Base-by-base conservation (phyloP, 257 asterid species). In the Eucommia ulmoides region DNA sequence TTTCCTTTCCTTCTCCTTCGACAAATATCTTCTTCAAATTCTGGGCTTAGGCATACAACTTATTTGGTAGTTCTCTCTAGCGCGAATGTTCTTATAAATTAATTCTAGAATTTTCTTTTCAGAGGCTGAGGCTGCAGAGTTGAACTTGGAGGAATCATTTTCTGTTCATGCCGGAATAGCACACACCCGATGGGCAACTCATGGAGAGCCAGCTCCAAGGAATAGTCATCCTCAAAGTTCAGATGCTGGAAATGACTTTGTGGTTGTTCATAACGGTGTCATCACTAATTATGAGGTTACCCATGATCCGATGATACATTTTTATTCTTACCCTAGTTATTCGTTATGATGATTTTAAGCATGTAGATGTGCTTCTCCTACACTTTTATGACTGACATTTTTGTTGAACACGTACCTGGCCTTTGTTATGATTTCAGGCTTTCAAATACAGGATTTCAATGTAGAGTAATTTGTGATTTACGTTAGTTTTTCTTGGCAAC, bases 131-230 rank as follows among this genome's bases (percentile, higher is more conserved):
- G 78, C 77, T 50, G 80, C 84, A 2, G 75, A 81, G 53, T 68
- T 91, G 59, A 81, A 86, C 61, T 68, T 91, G 72, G 93, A 86
- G 64, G 93, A 86, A 78, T 74, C 95, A 25, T 91, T 80, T 66
- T 59, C 73, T 33, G 60, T 56, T 70, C 99, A 91, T 60, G 94
- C 94, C 63, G 99, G 99, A 49, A 86, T 91, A 60, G 96, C 99
- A 23, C 99, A 91, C 68, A 91, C 99, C 21, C 85, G 99, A 7
- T 91, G 99, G 99, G 99, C 99, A 51, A 91, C 99, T 26, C 99
- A 91, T 59, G 99, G 99, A 50, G 95, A 74, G 70, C 99, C 99
- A 45, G 82, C 99, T 63, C 95, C 96, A 19, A 79, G 83, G 63
- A 91, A 91, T 63, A 91, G 95, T 55, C 99, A 91, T 65, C 99